Evolutionary conservation across 371 early-diverging fungal genomes (phyloP), one percentile per base, ranked within the genome.

Genomic region (Mucor irregularis): DNA sequence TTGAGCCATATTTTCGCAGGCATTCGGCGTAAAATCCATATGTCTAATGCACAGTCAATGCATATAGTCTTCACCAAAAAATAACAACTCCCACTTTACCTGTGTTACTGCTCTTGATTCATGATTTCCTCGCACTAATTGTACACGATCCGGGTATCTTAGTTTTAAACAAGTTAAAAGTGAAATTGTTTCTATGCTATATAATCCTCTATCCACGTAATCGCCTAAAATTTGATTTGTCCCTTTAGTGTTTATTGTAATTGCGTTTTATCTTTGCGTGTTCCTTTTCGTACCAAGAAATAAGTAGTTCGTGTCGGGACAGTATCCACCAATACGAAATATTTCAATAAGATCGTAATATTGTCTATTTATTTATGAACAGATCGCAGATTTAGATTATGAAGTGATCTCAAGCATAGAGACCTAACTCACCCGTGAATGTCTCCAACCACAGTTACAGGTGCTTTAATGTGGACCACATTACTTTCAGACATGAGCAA

Each of bases 21-120:
- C 95, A 96, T 71, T 97, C 99, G n/a, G 93, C 89, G 71, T 95
- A 97, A 69, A 97, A 97, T 40, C 99, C 99, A 72, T 99, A 99
- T 0, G 94, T 93, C 85, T 92, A 62, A 22, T 0, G 13, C 19
- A 14, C 16, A 17, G n/a, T 8, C n/a, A n/a, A n/a, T n/a, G n/a
- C n/a, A n/a, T n/a, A 9, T 44, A 4, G 28, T 26, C 16, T 44
- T 44, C 21, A 44, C 28, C 26, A 25, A 44, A 44, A 44, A 28
- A 1, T 11, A 40, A 10, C 45, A 0, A 4, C 13, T 10, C 5
- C n/a, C 30, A 5, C 25, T 34, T 37, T 73, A 88, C 89, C 80
- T 91, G 91, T 14, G 94, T 95, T 3, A 93, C 93, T 19, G 92
- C 91, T 54, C 97, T 80, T 24, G 91, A 88, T 73, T 99, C 99